Evolutionary conservation across 2,329 filamentous ascomycete species (phyloP).

Genomic region (Pseudophaeomoniella oleicola): DNA sequence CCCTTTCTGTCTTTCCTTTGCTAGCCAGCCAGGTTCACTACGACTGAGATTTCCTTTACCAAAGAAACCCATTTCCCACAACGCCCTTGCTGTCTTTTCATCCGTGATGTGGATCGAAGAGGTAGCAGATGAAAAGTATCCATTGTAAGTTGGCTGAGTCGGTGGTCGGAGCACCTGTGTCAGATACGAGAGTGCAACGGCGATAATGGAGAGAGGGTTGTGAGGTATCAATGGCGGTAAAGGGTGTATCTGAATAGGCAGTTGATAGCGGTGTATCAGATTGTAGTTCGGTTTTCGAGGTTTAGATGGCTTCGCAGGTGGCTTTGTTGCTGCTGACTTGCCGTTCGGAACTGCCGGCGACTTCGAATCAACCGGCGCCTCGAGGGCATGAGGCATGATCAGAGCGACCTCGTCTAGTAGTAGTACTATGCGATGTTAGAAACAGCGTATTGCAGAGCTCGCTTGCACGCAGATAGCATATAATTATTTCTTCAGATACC

Average conservation of each 20-base stretch:
- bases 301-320: slow-evolving; percentile 11
- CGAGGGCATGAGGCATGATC: background rate
- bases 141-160: slow-evolving; percentile 49
- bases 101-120: slow-evolving; percentile 76
- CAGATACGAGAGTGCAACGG: slow-evolving; percentile 64
- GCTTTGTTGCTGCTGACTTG: slow-evolving; percentile 7
- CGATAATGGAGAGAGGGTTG: slow-evolving; percentile 78
- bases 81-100: slow-evolving; percentile 54
- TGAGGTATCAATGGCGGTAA: slow-evolving; percentile 79
- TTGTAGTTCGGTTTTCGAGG: slow-evolving; percentile 41
- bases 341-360: slow-evolving; percentile 1
- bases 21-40: slow-evolving; percentile 88
- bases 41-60: slow-evolving; percentile 87
- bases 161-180: slow-evolving; percentile 54
- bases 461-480: too few relatives aligned
- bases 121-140: slow-evolving; percentile 67
- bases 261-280: slow-evolving; percentile 67
- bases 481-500: slow-evolving; percentile 79
- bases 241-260: slow-evolving; percentile 68
- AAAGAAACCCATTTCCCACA: slow-evolving; percentile 97
- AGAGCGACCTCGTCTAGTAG: too few relatives aligned
- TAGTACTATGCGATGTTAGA: too few relatives aligned
- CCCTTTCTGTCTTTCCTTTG: slow-evolving; percentile 59
- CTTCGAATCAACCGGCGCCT: slow-evolving; percentile 1
- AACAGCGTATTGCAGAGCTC: too few relatives aligned